Percentiles rank a stretch among this genome's conserved stretches.
These are phyloP conservation scores for Suillus luteus DNA, from an alignment of 768 basidiomycete species.

Conservation along the genomic window DNA sequence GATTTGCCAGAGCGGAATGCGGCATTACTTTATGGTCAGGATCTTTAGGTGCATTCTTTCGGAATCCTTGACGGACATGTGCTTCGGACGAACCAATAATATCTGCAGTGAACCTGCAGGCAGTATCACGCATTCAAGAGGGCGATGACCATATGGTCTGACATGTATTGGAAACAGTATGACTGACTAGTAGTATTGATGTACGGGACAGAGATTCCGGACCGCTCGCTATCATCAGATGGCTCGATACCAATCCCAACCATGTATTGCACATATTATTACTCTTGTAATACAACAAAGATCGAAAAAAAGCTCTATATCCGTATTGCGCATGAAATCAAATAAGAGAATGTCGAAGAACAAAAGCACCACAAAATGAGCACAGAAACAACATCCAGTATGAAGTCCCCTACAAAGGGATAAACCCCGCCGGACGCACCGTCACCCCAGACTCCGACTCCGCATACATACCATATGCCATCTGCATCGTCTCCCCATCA, in stretches of 20 bases:
- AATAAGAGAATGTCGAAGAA: conserved; percentile 7
- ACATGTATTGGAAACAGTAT: neutral
- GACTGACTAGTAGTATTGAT: neutral
- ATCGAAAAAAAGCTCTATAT: conserved; percentile 3
- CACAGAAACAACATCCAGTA: neutral
- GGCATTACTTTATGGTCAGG: no score
- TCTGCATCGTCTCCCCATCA: conserved; percentile 54
- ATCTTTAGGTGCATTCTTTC: neutral
- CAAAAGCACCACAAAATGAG: neutral
- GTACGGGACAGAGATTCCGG: neutral
- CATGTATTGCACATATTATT: neutral
- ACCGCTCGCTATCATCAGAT: neutral
- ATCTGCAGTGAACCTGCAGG: neutral
- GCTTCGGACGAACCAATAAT: neutral
- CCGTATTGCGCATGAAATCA: conserved; percentile 2
- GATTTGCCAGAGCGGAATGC: neutral
- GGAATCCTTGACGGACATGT: neutral
- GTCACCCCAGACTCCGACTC: conserved; percentile 19
- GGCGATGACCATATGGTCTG: neutral
- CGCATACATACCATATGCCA: conserved; percentile 43
- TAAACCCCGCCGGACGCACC: conserved; percentile 21
- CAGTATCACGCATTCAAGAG: neutral
- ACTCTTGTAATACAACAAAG: conserved; percentile 6
- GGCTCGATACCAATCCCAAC: neutral
- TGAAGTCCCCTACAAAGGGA: conserved; percentile 20